Evolutionary conservation across 139 green algal genomes (phyloP).

Genomic region (Coelastrella sp.): DNA sequence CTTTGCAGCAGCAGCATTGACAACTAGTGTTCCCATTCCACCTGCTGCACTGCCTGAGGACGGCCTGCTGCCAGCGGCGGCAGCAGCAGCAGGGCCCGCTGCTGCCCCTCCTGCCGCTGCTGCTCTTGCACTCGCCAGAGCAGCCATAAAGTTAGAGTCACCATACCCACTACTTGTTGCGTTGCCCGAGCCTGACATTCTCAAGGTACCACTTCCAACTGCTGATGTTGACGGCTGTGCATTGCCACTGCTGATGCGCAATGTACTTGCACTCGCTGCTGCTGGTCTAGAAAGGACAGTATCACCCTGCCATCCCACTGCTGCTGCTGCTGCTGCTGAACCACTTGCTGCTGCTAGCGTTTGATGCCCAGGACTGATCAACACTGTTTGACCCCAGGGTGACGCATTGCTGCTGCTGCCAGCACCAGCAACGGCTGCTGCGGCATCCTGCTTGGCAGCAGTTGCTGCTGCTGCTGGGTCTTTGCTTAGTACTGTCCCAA

Average conservation of each 20-base stretch:
- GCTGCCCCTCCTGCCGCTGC: background rate
- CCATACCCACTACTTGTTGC: no score
- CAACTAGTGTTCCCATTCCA: background rate
- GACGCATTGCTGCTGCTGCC: background rate
- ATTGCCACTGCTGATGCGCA: background rate
- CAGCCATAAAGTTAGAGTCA: constrained; percentile 25
- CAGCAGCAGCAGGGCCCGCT: background rate
- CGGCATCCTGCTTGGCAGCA: background rate
- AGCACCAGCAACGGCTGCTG: constrained; percentile 8
- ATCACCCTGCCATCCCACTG: background rate
- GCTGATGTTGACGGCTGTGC: background rate
- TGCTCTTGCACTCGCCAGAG: constrained; percentile 27
- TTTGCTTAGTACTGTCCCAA: background rate
- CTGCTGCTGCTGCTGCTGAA: no score
- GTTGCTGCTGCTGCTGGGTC: constrained; percentile 19
- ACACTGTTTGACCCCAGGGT: constrained; percentile 27
- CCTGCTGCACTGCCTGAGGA: background rate
- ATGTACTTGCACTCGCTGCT: background rate
- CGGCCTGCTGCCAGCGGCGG: background rate
- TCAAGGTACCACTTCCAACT: background rate
- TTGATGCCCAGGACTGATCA: constrained; percentile 7
- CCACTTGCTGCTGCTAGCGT: constrained; percentile 26
- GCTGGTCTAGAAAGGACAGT: background rate
- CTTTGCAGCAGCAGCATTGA: background rate
- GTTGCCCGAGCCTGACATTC: background rate